Conservation (phyloP, 2,329 filamentous ascomycete genomes). For the Parasarocladium wereldwijsianum region DNA sequence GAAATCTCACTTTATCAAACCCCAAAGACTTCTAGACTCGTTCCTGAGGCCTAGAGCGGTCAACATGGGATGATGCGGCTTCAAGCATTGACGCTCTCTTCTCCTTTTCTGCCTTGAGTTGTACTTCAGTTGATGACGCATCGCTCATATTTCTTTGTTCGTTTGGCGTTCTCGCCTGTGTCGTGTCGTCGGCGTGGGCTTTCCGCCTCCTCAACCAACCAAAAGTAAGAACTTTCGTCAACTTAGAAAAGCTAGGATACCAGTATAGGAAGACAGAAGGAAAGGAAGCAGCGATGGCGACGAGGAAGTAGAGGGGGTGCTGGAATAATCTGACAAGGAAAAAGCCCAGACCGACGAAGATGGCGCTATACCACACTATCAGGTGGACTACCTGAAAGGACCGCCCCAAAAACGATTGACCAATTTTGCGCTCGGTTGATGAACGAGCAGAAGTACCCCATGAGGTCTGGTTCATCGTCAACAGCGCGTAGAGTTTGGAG, state of each 20-base stretch:
- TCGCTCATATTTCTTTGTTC: no score
- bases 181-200: no score
- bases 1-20: no score
- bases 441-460: conserved; percentile 8
- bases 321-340: conserved; percentile 5
- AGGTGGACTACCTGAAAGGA: conserved; percentile 7
- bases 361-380: conserved; percentile 7
- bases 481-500: conserved; percentile 7
- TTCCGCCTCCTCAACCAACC: neutral
- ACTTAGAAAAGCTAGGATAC: conserved; percentile 2
- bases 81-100: no score
- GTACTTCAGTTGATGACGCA: no score
- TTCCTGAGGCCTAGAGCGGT: no score
- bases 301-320: conserved; percentile 5
- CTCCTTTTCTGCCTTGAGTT: no score
- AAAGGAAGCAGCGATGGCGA: conserved; percentile 5
- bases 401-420: conserved; percentile 6
- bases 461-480: conserved; percentile 8
- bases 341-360: conserved; percentile 7
- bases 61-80: no score
- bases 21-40: no score
- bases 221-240: no score
- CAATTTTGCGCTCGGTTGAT: conserved; percentile 5
- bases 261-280: conserved; percentile 6
- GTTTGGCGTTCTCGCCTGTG: no score